Percentiles rank a stretch among this genome's conserved stretches.
phyloP scores from a whole-genome alignment of 176 grass and related monocot species.

The Oryza meridionalis region DNA sequence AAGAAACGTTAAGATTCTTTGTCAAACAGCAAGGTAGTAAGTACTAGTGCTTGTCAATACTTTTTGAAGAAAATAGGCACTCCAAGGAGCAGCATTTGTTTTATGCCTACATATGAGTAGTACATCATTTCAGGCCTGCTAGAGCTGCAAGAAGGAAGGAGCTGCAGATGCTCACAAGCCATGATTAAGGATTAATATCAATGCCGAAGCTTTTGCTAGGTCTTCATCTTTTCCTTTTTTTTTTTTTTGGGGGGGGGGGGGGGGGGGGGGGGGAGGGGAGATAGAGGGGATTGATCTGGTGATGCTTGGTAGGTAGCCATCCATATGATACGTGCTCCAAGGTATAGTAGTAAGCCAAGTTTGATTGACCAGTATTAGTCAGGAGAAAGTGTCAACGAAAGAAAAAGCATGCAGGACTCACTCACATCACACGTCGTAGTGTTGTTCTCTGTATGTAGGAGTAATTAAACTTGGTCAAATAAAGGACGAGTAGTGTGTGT shows the following conservation, averaged over 20 bases:
- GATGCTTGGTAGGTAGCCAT: neutral
- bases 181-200: neutral
- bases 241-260: too few species aligned
- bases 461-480: conserved; percentile 1
- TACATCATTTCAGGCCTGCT: neutral
- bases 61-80: neutral
- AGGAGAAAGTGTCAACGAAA: neutral
- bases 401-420: neutral
- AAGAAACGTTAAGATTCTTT: neutral
- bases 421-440: too few species aligned
- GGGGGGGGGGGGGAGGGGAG: too few species aligned
- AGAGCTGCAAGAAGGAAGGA: neutral
- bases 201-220: neutral
- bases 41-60: neutral
- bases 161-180: neutral
- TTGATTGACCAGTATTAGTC: neutral
- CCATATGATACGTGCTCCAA: neutral
- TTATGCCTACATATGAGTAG: neutral
- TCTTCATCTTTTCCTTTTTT: neutral
- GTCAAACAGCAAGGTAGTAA: neutral
- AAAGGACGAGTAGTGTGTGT: neutral
- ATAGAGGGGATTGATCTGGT: neutral
- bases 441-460: neutral
- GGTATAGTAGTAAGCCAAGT: neutral
- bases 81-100: neutral